Conservation (phyloP, 2,329 filamentous ascomycete species). For the Colletotrichum horii region DNA sequence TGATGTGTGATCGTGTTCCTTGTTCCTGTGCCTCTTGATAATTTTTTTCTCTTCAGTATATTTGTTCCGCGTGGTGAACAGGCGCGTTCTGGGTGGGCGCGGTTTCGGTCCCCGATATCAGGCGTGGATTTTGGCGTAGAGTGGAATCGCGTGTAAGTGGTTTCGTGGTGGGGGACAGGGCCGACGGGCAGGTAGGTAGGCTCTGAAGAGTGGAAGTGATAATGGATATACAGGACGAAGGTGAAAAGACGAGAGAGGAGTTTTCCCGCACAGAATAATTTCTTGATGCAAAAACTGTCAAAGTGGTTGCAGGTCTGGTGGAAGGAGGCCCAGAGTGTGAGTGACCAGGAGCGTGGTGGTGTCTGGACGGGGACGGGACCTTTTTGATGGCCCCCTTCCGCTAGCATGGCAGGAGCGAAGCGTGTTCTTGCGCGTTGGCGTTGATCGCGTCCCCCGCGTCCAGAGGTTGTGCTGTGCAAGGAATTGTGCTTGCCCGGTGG, state of each 20-base stretch:
- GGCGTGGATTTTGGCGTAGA: slow-evolving; percentile 15
- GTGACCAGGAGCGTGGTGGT: neutral
- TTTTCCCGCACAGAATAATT: neutral
- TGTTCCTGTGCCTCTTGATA: neutral
- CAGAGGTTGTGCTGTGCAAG: neutral
- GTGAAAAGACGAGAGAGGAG: neutral
- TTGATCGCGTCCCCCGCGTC: neutral
- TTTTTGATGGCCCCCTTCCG: slow-evolving; percentile 29
- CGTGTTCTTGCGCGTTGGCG: slow-evolving; percentile 25
- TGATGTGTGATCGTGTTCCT: neutral
- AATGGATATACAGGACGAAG: neutral
- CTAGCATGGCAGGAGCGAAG: slow-evolving; percentile 11
- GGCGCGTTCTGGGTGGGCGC: slow-evolving; percentile 12
- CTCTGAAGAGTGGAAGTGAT: neutral
- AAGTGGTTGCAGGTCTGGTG: slow-evolving; percentile 27
- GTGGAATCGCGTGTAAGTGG: slow-evolving; percentile 20
- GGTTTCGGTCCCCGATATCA: slow-evolving; percentile 10
- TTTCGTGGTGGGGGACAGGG: neutral
- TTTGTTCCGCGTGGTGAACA: slow-evolving; percentile 8
- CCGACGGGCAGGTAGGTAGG: neutral
- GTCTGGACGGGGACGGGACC: slow-evolving; percentile 27
- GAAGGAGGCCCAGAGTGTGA: slow-evolving; percentile 26
- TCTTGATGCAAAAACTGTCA: slow-evolving; percentile 3
- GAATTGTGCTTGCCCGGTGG: neutral
- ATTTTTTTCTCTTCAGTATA: neutral